Percentiles rank a stretch among this genome's conserved stretches.
phyloP scores from a whole-genome alignment of 768 basidiomycete genomes.

The Russula sp. region DNA sequence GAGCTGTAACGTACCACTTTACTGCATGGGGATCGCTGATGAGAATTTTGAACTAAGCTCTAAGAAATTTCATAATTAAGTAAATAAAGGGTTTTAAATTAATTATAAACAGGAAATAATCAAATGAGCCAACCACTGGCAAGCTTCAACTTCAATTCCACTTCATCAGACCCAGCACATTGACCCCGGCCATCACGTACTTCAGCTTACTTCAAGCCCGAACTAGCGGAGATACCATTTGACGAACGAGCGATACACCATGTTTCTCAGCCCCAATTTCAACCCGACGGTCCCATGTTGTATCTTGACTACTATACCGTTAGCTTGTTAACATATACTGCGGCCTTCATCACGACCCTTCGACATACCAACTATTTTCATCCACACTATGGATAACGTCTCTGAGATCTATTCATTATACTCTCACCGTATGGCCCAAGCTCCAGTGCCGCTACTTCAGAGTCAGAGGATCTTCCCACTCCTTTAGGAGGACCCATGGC shows the following conservation, averaged over 20 bases:
- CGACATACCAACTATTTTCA: neutral
- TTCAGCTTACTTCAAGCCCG: neutral
- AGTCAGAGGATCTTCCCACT: conserved; percentile 19
- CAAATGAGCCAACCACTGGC: no score
- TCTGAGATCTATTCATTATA: conserved; percentile 30
- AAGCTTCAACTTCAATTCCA: no score
- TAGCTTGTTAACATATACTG: neutral
- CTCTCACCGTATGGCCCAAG: conserved; percentile 21
- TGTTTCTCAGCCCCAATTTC: neutral
- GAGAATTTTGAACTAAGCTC: conserved; percentile 62
- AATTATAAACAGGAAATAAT: no score
- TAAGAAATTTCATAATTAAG: no score
- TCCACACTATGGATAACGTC: conserved; percentile 22
- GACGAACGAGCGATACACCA: no score
- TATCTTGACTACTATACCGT: neutral
- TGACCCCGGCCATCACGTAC: no score
- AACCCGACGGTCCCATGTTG: conserved; percentile 8
- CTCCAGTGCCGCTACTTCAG: conserved; percentile 4
- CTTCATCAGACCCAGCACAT: no score
- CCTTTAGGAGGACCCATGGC: conserved; percentile 16
- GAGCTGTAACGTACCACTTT: conserved; percentile 54
- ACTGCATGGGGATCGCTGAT: conserved; percentile 57
- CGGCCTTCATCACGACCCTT: neutral
- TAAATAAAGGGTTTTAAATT: no score
- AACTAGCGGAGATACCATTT: neutral